phyloP scores from a whole-genome alignment of 1,139 yeast genomes.

The Candida pseudoviswanathii region DNA sequence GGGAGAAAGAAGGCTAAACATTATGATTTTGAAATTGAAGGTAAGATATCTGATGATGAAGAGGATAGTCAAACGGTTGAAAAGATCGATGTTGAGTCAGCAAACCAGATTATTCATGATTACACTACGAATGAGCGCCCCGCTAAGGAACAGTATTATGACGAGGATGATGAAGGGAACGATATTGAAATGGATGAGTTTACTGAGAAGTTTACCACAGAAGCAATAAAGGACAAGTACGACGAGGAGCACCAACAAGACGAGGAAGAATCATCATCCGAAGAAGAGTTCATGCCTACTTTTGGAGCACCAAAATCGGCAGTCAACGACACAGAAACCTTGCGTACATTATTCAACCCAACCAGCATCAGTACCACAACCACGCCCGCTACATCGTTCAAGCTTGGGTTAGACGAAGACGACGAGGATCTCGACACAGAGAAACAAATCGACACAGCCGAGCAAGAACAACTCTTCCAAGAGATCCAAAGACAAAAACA shows the following conservation, averaged over 20 bases:
- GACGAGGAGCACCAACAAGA: constrained; percentile 26
- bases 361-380: constrained; percentile 12
- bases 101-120: constrained; percentile 24
- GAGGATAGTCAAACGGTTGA: constrained; percentile 10
- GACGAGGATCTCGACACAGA: constrained; percentile 40
- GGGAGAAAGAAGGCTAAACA: constrained; percentile 39
- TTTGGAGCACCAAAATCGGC: constrained; percentile 38
- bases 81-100: constrained; percentile 23
- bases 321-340: constrained; percentile 54
- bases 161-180: constrained; percentile 47
- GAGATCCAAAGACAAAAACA: constrained; percentile 36
- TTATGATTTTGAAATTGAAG: constrained; percentile 43
- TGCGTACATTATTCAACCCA: constrained; percentile 64
- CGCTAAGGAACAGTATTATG: constrained; percentile 37
- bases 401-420: constrained; percentile 35
- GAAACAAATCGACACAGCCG: constrained; percentile 18
- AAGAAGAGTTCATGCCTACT: constrained; percentile 51
- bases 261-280: constrained; percentile 13
- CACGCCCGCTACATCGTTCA: constrained; percentile 22
- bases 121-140: constrained; percentile 27
- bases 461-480: constrained; percentile 30
- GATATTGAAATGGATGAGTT: constrained; percentile 33
- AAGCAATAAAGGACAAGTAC: constrained; percentile 27
- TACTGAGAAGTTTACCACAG: constrained; percentile 30
- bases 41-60: constrained; percentile 21